A percentile compares a stretch with the other conserved stretches of the same genome.
phyloP scores from a whole-genome alignment of 768 basidiomycete species.

The Boletus rubropictus region DNA sequence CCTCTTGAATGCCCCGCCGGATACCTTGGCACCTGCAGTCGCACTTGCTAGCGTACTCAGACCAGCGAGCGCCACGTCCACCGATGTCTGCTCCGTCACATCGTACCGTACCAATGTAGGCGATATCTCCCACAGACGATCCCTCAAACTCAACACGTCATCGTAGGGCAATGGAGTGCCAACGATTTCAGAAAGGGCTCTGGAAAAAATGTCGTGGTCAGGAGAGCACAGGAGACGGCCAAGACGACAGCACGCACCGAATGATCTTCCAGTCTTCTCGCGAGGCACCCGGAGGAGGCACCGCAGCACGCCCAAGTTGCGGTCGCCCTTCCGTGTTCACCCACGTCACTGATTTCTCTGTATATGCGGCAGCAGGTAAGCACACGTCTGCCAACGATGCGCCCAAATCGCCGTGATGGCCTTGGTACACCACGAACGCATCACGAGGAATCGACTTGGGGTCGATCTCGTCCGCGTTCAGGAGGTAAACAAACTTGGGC shows the following conservation, averaged over 20 bases:
- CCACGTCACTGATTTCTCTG: constrained; percentile 88
- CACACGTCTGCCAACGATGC: constrained; percentile 97
- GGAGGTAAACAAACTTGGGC: constrained; percentile 94
- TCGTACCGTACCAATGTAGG: constrained; percentile 88
- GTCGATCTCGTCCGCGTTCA: constrained; percentile 93
- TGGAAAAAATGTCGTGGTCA: constrained; percentile 22
- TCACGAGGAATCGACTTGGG: constrained; percentile 81
- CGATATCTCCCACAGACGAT: constrained; percentile 95
- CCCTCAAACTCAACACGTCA: constrained; percentile 73
- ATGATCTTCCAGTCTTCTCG: constrained; percentile 98
- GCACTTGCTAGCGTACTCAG: constrained; percentile 50
- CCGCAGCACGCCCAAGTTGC: constrained; percentile 87
- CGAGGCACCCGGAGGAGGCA: constrained; percentile 89
- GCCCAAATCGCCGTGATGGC: constrained; percentile 95
- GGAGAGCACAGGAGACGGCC: neutral
- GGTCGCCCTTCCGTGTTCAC: constrained; percentile 94
- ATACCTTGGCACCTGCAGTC: constrained; percentile 50
- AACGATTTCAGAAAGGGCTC: constrained; percentile 87
- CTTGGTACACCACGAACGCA: constrained; percentile 98
- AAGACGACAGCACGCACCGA: constrained; percentile 44
- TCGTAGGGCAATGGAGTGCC: constrained; percentile 83
- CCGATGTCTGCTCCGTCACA: constrained; percentile 67
- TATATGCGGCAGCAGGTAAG: constrained; percentile 89
- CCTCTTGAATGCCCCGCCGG: constrained; percentile 61
- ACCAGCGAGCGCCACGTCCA: constrained; percentile 65